phyloP scores from a whole-genome alignment of 495 filamentous ascomycete genomes.

The Lasiosphaeria ovina region DNA sequence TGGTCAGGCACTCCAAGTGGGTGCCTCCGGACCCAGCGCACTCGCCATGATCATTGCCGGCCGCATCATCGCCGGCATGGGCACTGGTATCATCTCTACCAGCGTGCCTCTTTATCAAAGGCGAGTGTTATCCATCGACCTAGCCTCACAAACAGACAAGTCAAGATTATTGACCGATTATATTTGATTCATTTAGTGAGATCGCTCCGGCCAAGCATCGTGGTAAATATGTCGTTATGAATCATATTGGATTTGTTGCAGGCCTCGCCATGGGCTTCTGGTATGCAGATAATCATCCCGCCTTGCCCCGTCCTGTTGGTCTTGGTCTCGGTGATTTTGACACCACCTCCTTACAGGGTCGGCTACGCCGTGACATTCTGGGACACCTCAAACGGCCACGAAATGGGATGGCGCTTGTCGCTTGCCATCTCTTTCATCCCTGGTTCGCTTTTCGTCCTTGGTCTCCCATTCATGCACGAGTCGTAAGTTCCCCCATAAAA shows the following conservation, averaged over 20 bases:
- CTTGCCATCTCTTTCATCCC: conserved; percentile 46
- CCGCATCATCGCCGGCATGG: conserved; percentile 51
- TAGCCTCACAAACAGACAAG: too few species aligned
- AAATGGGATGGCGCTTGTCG: conserved; percentile 46
- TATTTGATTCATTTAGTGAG: conserved; percentile 37
- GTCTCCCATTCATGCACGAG: conserved; percentile 50
- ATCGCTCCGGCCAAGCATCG: conserved; percentile 51
- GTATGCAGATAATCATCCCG: conserved; percentile 27
- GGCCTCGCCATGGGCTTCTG: conserved; percentile 54
- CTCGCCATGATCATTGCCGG: conserved; percentile 53
- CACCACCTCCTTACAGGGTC: conserved; percentile 30
- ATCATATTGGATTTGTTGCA: conserved; percentile 55
- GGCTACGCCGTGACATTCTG: conserved; percentile 47
- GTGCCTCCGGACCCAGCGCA: conserved; percentile 39
- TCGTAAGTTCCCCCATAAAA: conserved; percentile 34
- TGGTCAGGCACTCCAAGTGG: conserved; percentile 46
- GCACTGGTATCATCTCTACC: conserved; percentile 52
- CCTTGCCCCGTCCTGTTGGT: background rate
- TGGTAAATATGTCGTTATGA: conserved; percentile 55
- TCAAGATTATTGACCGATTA: background rate
- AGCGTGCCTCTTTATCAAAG: conserved; percentile 58
- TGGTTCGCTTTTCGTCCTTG: conserved; percentile 40
- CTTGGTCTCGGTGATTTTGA: background rate
- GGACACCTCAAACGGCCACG: conserved; percentile 28
- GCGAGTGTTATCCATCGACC: conserved; percentile 21